Base-by-base conservation (phyloP, 352 stramenopile species). In the Phytopythium montanum region DNA sequence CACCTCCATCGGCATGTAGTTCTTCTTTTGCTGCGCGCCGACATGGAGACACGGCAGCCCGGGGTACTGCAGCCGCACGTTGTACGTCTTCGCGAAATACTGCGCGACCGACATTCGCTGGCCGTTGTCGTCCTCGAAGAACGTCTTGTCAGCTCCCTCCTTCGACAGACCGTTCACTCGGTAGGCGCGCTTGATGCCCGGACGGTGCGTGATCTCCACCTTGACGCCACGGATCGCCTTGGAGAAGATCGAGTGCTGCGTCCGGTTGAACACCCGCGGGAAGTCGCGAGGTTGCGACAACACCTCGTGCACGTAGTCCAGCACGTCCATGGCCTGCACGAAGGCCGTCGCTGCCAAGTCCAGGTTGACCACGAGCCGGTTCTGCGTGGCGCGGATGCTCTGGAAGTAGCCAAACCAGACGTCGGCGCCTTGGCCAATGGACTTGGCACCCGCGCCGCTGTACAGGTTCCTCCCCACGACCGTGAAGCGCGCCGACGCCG, bases 1-100 rank as follows among this genome's bases (percentile, higher is more conserved):
- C 0, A 94, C 81, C 56, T 96, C 87, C 59, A 96, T 90, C 7
- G 87, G 87, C 56, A 94, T 55, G 46, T 90, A 96, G 44, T 80
- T 93, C 41, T 84, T 80, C 61, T 90, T 92, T 21, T 87, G 70
- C 9, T 71, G 61, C 1, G 83, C 84, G 16, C 87, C 87, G 19
- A 95, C 85, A 51, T 92, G 82, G 5, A 96, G 66, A 67, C 84
- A 93, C 36, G 87, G 87, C 34, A 96, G 58, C 8, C 75, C 70
- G 1, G 87, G 87, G 56, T 94, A 93, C 45, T 70, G 71, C 0
- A 94, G 75, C 7, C 61, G 63, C 2, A 81, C 45, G 1, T 82
- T 76, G 56, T 92, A 88, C 13, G 68, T 64, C 16, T 59, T 56
- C 8, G 70, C 59, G 60, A 90, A 92, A 56, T 92, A 94, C 46